phyloP scores from a whole-genome alignment of 306 rosid genomes.

The Cicer bijugum region DNA sequence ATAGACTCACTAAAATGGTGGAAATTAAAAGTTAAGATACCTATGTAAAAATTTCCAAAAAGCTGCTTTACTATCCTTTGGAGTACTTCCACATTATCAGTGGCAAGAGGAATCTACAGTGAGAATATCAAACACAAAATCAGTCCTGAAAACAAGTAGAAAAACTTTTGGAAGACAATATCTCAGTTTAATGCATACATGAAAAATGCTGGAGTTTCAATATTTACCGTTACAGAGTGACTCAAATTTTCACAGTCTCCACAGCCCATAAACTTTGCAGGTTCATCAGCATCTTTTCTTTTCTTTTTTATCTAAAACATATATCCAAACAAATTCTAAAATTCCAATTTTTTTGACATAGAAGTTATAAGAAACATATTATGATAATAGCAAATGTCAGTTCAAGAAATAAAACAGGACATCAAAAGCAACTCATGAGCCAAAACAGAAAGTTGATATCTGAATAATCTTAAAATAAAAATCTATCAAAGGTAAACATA shows the following conservation, averaged over 20 bases:
- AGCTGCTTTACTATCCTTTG: slow-evolving; percentile 80
- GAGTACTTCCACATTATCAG: slow-evolving; percentile 82
- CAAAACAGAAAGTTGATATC: slow-evolving; percentile 40
- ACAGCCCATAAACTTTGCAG: slow-evolving; percentile 88
- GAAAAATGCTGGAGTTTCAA: slow-evolving; percentile 33
- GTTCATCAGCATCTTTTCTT: slow-evolving; percentile 81
- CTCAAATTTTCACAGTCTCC: slow-evolving; percentile 97
- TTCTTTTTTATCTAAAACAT: slow-evolving; percentile 75
- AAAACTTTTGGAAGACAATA: slow-evolving; percentile 29
- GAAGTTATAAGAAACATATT: slow-evolving; percentile 39
- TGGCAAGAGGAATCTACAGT: slow-evolving; percentile 79
- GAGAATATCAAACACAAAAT: slow-evolving; percentile 42
- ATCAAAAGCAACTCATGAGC: slow-evolving; percentile 21
- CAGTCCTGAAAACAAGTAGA: slow-evolving; percentile 39
- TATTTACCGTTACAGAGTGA: slow-evolving; percentile 79
- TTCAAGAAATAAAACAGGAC: slow-evolving; percentile 38
- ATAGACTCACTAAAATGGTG: slow-evolving; percentile 29
- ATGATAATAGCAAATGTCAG: slow-evolving; percentile 19
- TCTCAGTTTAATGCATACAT: slow-evolving; percentile 15
- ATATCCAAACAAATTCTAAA: slow-evolving; percentile 24
- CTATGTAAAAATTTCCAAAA: slow-evolving; percentile 71
- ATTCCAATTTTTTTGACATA: slow-evolving; percentile 27
- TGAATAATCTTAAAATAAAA: slow-evolving; percentile 36
- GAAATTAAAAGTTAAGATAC: slow-evolving; percentile 52
- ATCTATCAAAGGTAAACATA: slow-evolving; percentile 25